Percentiles rank a stretch among this genome's conserved stretches.
phyloP scores from a whole-genome alignment of 805 yeast genomes.

The Saccharomycopsis sp. region DNA sequence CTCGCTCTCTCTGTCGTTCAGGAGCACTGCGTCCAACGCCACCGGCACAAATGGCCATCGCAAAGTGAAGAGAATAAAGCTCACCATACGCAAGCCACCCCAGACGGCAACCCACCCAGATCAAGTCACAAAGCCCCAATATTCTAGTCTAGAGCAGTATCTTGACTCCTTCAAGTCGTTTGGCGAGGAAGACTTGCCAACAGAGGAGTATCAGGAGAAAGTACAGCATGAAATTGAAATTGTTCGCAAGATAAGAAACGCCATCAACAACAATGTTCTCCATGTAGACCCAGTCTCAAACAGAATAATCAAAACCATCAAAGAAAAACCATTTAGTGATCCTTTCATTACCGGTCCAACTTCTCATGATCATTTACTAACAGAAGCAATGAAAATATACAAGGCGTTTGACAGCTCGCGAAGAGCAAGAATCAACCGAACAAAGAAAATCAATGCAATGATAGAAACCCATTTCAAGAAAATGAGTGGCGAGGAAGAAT shows the following conservation, averaged over 20 bases:
- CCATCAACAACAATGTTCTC: constrained; percentile 36
- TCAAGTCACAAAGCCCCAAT: constrained; percentile 42
- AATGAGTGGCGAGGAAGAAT: constrained; percentile 80
- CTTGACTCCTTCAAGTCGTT: constrained; percentile 49
- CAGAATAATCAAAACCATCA: constrained; percentile 33
- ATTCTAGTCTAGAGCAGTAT: constrained; percentile 32
- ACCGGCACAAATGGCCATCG: no score
- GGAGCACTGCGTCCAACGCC: no score
- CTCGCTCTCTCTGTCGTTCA: no score
- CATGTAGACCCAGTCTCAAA: constrained; percentile 34
- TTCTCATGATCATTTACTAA: constrained; percentile 62
- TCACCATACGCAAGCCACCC: constrained; percentile 16
- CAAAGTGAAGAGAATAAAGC: constrained; percentile 21
- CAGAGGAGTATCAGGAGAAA: constrained; percentile 52
- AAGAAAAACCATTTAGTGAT: constrained; percentile 39
- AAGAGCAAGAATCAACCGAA: constrained; percentile 53
- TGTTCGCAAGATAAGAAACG: constrained; percentile 37
- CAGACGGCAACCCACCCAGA: constrained; percentile 35
- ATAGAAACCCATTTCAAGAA: constrained; percentile 81
- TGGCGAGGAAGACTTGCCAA: constrained; percentile 47
- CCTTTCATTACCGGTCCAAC: constrained; percentile 40
- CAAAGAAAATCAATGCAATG: constrained; percentile 69
- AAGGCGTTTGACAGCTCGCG: constrained; percentile 60
- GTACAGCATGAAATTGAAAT: constrained; percentile 43
- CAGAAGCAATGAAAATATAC: constrained; percentile 68